Percentiles rank a stretch among this genome's conserved stretches.
phyloP scores from a whole-genome alignment of 2,329 filamentous ascomycete species.

The Lachnellula hyalina region DNA sequence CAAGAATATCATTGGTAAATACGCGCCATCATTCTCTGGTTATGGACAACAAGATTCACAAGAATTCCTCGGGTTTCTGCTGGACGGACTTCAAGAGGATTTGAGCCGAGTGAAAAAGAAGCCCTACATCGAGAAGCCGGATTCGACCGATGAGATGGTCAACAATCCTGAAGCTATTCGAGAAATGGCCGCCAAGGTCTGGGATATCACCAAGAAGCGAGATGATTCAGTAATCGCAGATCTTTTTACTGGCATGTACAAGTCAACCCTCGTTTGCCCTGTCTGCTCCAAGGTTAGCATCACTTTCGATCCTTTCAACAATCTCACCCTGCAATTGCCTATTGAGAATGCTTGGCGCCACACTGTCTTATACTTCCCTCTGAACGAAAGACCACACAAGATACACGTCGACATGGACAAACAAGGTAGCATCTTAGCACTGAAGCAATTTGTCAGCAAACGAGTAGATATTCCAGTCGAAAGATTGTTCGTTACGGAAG shows the following conservation, averaged over 20 bases:
- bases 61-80: constrained; percentile 89
- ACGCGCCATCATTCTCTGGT: constrained; percentile 81
- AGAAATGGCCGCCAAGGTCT: constrained; percentile 80
- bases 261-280: constrained; percentile 92
- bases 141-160: constrained; percentile 95
- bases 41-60: constrained; percentile 97
- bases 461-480: constrained; percentile 59
- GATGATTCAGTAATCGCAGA: constrained; percentile 96
- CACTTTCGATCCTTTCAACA: constrained; percentile 97
- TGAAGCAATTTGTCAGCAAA: constrained; percentile 68
- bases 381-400: constrained; percentile 63
- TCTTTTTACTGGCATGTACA: constrained; percentile 96
- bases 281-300: constrained; percentile 93
- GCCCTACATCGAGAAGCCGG: constrained; percentile 94
- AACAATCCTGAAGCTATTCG: constrained; percentile 73
- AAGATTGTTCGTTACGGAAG: constrained; percentile 72
- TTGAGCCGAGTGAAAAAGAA: constrained; percentile 91
- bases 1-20: constrained; percentile 74
- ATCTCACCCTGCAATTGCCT: constrained; percentile 84
- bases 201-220: constrained; percentile 84
- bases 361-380: constrained; percentile 69
- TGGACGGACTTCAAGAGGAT: constrained; percentile 93
- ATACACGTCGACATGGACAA: constrained; percentile 78
- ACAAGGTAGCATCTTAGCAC: constrained; percentile 59
- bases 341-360: constrained; percentile 78